These are phyloP conservation scores for Paracorniculantispora psalliotae DNA, from an alignment of 2,329 filamentous ascomycete genomes.

Conservation along the genomic window DNA sequence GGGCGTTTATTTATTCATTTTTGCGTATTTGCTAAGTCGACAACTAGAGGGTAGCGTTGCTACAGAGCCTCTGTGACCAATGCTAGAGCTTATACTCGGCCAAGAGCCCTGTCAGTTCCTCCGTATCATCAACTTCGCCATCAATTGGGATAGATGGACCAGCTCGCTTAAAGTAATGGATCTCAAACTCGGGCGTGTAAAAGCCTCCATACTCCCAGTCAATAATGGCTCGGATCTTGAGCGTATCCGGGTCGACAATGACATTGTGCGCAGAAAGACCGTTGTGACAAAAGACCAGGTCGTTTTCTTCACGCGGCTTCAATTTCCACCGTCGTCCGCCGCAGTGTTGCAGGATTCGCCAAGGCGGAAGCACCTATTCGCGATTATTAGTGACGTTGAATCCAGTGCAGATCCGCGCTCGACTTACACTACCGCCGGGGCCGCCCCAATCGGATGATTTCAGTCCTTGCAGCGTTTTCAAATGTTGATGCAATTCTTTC, in stretches of 20 bases:
- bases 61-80: too few species aligned
- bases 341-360: not conserved
- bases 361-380: not conserved
- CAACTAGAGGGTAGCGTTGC: too few species aligned
- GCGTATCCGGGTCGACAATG: conserved; percentile 19
- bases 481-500: conserved; percentile 13
- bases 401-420: not conserved
- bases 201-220: conserved; percentile 36
- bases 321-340: conserved; percentile 14
- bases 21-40: too few species aligned
- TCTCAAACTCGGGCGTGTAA: conserved; percentile 26
- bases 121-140: conserved; percentile 18
- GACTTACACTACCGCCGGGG: not conserved
- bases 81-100: too few species aligned
- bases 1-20: too few species aligned
- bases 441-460: not conserved
- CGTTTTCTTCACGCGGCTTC: conserved; percentile 13
- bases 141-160: conserved; percentile 23
- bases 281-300: conserved; percentile 20
- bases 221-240: conserved; percentile 30
- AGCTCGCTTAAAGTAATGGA: conserved; percentile 19
- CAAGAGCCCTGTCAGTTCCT: too few species aligned
- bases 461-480: not conserved
- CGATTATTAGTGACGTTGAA: not conserved
- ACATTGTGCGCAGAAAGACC: conserved; percentile 16